Conservation (phyloP, 139 green algal genomes). For the Astrephomene gubernaculifera region DNA sequence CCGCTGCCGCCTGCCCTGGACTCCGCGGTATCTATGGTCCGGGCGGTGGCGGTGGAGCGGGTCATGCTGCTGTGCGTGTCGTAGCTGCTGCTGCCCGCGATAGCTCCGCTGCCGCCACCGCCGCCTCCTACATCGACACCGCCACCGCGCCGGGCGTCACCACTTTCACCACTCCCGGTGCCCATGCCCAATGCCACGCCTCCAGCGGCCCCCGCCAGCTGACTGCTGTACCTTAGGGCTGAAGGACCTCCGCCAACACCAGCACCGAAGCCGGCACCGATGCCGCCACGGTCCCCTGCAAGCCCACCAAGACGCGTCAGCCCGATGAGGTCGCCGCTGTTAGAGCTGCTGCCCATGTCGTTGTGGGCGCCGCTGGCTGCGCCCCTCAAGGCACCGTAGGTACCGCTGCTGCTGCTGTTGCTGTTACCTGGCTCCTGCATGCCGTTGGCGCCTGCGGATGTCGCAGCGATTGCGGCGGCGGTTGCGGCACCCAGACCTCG, state of each 20-base stretch:
- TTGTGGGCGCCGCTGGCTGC: neutral
- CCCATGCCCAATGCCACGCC: neutral
- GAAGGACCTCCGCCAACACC: neutral
- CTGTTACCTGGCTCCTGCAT: neutral
- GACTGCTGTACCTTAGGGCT: neutral
- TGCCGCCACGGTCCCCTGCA: neutral
- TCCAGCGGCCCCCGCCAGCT: neutral
- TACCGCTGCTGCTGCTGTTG: neutral
- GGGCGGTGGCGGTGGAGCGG: neutral
- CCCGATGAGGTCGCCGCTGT: neutral
- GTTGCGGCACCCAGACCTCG: too few relatives aligned
- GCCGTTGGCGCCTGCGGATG: too few relatives aligned
- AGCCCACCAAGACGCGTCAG: neutral
- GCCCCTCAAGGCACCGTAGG: neutral
- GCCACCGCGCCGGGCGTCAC: neutral
- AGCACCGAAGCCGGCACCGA: neutral
- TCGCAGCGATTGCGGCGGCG: too few relatives aligned
- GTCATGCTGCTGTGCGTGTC: neutral
- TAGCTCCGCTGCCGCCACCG: too few relatives aligned
- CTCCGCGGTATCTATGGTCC: neutral
- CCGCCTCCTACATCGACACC: too few relatives aligned
- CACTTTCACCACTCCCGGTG: neutral
- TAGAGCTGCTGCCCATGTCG: neutral
- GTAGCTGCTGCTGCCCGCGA: constrained; percentile 18
- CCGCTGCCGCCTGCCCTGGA: neutral